A percentile compares a stretch with the other conserved stretches of the same genome.
Conservation (phyloP, 2,329 filamentous ascomycete genomes). For the Sporothrix dimorphospora region DNA sequence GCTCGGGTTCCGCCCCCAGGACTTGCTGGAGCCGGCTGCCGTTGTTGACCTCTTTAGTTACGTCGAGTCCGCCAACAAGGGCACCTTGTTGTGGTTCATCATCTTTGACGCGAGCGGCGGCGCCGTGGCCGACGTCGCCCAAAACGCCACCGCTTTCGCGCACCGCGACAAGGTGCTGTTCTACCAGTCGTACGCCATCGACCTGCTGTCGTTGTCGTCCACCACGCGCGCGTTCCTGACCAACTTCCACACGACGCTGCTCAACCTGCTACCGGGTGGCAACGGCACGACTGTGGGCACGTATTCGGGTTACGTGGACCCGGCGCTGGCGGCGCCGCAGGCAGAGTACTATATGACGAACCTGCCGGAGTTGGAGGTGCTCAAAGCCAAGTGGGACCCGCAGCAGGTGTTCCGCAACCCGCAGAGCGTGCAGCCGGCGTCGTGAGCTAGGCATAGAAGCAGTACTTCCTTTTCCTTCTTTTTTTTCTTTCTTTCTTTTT, state of each 20-base stretch:
- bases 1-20: constrained; percentile 54
- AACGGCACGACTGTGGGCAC: constrained; percentile 46
- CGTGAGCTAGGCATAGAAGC: not conserved
- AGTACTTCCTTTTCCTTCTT: not conserved
- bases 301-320: constrained; percentile 68
- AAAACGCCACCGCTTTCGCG: constrained; percentile 62
- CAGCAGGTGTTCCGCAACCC: constrained; percentile 61
- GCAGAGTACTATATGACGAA: constrained; percentile 60
- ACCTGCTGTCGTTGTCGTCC: constrained; percentile 49
- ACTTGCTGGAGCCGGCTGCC: constrained; percentile 49
- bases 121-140: constrained; percentile 58
- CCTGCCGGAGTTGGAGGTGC: constrained; percentile 48
- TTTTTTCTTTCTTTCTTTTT: not conserved
- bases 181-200: constrained; percentile 64
- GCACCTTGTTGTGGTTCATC: constrained; percentile 61
- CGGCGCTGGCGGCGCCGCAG: constrained; percentile 44
- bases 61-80: constrained; percentile 53
- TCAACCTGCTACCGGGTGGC: constrained; percentile 43
- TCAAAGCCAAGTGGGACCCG: constrained; percentile 59
- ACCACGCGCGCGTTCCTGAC: constrained; percentile 55
- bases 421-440: constrained; percentile 49
- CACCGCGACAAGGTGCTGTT: constrained; percentile 68
- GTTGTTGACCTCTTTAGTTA: constrained; percentile 58
- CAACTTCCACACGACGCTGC: constrained; percentile 51
- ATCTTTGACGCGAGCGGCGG: constrained; percentile 67